These are phyloP conservation scores for Naumovozyma castellii DNA, from an alignment of 805 yeast species.

Conservation along the genomic window DNA sequence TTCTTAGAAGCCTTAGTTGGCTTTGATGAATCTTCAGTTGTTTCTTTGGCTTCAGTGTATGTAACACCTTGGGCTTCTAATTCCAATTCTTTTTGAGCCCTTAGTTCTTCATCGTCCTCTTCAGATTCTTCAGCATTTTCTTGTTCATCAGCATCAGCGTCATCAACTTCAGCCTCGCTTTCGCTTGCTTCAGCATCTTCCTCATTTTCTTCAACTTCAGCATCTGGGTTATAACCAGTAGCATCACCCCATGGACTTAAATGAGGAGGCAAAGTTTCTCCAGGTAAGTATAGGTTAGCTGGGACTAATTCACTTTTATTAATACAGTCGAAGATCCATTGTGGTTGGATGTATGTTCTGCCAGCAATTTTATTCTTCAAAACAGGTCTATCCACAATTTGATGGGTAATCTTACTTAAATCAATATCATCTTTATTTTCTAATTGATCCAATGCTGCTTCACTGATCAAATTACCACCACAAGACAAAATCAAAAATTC, in stretches of 20 bases:
- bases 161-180: constrained; percentile 42
- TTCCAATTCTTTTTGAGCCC: constrained; percentile 74
- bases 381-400: constrained; percentile 87
- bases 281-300: constrained; percentile 81
- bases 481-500: constrained; percentile 80
- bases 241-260: constrained; percentile 98
- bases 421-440: constrained; percentile 39
- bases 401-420: constrained; percentile 74
- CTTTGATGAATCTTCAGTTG: constrained; percentile 31
- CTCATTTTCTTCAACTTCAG: constrained; percentile 33
- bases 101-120: constrained; percentile 48
- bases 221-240: constrained; percentile 79
- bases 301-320: constrained; percentile 69
- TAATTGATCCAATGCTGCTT: constrained; percentile 75
- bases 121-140: constrained; percentile 44
- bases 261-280: constrained; percentile 93
- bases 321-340: constrained; percentile 91
- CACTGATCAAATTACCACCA: constrained; percentile 82
- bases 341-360: constrained; percentile 92
- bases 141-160: constrained; percentile 40
- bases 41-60: constrained; percentile 42
- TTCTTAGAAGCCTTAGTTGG: constrained; percentile 32
- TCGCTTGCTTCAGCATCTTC: constrained; percentile 33
- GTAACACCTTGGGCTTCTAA: constrained; percentile 83
- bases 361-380: constrained; percentile 71